phyloP scores from a whole-genome alignment of 768 basidiomycete genomes.

The Rickenella mellea region DNA sequence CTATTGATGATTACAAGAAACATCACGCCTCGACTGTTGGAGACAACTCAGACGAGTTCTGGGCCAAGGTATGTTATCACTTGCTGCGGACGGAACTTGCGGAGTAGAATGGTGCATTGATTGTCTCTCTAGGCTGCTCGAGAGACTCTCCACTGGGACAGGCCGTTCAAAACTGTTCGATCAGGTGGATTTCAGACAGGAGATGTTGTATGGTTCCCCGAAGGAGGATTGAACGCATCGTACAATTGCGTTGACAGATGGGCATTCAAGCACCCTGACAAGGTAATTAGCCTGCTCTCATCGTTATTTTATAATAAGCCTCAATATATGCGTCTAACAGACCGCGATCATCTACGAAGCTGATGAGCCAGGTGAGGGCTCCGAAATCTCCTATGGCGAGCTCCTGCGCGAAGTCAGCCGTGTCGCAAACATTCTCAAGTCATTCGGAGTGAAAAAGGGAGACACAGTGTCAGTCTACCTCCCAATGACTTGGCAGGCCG shows the following conservation, averaged over 20 bases:
- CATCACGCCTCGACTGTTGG: constrained; percentile 69
- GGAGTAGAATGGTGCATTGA: not conserved
- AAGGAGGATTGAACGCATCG: constrained; percentile 84
- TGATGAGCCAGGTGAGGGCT: constrained; percentile 80
- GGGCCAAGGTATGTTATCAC: constrained; percentile 54
- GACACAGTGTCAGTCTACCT: constrained; percentile 91
- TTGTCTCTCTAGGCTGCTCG: constrained; percentile 45
- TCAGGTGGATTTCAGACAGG: constrained; percentile 77
- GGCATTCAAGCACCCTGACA: constrained; percentile 84
- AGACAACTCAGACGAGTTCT: constrained; percentile 74
- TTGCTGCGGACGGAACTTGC: no score
- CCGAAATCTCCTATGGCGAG: constrained; percentile 70
- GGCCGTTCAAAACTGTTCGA: constrained; percentile 80
- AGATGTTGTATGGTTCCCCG: constrained; percentile 93
- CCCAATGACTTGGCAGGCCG: constrained; percentile 93
- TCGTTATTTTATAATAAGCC: not conserved
- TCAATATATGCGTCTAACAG: constrained; percentile 25
- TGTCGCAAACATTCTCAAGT: constrained; percentile 86
- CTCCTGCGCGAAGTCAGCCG: constrained; percentile 84
- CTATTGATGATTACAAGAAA: constrained; percentile 61
- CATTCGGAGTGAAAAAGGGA: constrained; percentile 87
- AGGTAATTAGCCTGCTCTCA: constrained; percentile 29
- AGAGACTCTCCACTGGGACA: constrained; percentile 77
- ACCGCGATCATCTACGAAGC: constrained; percentile 98
- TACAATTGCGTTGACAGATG: constrained; percentile 98